These are phyloP conservation scores for Pelargonium myrrhifolium DNA, from an alignment of 441 rosid species.

Conservation along the genomic window DNA sequence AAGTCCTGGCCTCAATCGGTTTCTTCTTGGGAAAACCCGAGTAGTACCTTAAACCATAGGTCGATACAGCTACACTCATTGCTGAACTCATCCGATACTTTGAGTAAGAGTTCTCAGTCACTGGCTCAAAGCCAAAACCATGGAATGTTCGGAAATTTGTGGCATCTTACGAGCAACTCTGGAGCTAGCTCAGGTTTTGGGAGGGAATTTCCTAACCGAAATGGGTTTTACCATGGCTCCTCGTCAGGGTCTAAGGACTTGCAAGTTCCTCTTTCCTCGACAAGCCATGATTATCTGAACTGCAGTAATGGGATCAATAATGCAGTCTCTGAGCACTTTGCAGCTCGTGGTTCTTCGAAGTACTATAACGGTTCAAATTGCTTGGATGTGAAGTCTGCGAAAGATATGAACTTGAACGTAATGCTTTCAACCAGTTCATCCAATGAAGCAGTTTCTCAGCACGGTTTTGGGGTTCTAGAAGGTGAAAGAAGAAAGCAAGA, in stretches of 20 bases:
- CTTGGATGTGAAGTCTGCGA: conserved; percentile 36
- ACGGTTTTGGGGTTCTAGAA: conserved; percentile 32
- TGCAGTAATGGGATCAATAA: conserved; percentile 29
- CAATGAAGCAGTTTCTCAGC: conserved; percentile 27
- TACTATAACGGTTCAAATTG: conserved; percentile 29
- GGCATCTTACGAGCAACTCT: conserved; percentile 43
- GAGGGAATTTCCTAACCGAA: conserved; percentile 35
- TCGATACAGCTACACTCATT: conserved; percentile 36
- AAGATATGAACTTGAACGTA: conserved; percentile 54
- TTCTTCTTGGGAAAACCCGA: conserved; percentile 50
- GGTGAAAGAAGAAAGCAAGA: conserved; percentile 42
- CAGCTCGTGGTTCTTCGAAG: conserved; percentile 26
- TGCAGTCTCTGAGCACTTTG: conserved; percentile 24
- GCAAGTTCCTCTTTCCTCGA: conserved; percentile 25
- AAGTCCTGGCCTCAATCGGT: conserved; percentile 47
- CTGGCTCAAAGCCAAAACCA: conserved; percentile 35
- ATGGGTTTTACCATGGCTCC: conserved; percentile 53
- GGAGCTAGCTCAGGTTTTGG: conserved; percentile 37
- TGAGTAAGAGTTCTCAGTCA: conserved; percentile 37
- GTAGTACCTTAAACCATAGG: conserved; percentile 45
- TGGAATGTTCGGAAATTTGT: conserved; percentile 42
- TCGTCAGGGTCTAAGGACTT: conserved; percentile 54
- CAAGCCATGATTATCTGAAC: conserved; percentile 33
- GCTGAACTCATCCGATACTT: conserved; percentile 43
- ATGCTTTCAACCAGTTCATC: conserved; percentile 33